phyloP scores from a whole-genome alignment of 169 alveolate species.

The Cryptosporidium canis region DNA sequence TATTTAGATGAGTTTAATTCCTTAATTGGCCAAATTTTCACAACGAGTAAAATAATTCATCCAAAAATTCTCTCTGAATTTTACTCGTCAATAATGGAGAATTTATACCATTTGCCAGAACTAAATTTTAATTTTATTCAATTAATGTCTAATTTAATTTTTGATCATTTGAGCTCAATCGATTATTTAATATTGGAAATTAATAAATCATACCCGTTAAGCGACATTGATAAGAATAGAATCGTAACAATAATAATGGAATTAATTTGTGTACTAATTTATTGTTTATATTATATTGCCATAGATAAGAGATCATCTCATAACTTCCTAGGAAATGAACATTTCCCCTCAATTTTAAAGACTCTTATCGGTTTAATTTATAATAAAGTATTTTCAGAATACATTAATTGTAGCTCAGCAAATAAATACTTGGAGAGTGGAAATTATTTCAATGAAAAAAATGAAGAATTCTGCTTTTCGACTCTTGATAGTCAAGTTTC shows the following conservation, averaged over 20 bases:
- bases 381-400: background rate
- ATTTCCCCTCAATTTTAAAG: background rate
- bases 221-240: background rate
- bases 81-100: background rate
- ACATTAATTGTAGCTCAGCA: background rate
- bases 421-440: background rate
- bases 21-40: background rate
- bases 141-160: background rate
- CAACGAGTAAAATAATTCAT: background rate
- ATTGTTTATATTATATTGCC: background rate
- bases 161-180: background rate
- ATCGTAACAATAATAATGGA: background rate
- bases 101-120: background rate
- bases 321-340: background rate
- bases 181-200: background rate
- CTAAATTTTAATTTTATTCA: background rate
- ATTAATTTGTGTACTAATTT: background rate
- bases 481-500: background rate
- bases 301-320: background rate
- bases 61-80: slow-evolving; percentile 28
- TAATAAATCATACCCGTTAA: background rate
- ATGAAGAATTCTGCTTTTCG: background rate
- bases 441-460: background rate
- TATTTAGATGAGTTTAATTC: background rate
- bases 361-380: background rate